phyloP scores from a whole-genome alignment of 2,329 filamentous ascomycete species.

The Pyrenochaeta sp. region DNA sequence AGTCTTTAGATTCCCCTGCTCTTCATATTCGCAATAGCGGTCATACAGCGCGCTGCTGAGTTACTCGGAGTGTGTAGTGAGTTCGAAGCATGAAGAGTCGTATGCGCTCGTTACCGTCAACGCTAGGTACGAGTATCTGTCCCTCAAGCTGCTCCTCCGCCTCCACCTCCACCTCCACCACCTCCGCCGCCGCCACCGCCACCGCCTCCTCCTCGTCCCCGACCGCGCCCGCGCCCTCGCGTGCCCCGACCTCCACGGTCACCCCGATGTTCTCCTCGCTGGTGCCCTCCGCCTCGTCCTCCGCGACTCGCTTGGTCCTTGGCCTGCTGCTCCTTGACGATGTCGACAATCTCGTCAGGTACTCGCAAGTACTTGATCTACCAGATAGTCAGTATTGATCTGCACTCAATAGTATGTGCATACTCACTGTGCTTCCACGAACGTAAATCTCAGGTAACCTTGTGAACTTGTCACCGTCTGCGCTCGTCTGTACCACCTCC shows the following conservation, averaged over 20 bases:
- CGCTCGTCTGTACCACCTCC: conserved; percentile 95
- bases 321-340: conserved; percentile 92
- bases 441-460: conserved; percentile 94
- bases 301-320: conserved; percentile 68
- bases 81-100: too few relatives aligned
- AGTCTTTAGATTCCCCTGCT: too few relatives aligned
- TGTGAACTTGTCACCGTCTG: conserved; percentile 94
- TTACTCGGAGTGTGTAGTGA: too few relatives aligned
- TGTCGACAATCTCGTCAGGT: conserved; percentile 94
- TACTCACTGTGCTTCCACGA: conserved; percentile 91
- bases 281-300: conserved; percentile 70
- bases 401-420: conserved; percentile 37
- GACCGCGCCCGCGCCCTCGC: conserved; percentile 61
- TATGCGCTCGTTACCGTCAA: conserved; percentile 1
- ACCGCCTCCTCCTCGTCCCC: conserved; percentile 64
- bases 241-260: conserved; percentile 61
- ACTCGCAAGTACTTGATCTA: conserved; percentile 99
- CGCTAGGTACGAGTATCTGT: not conserved
- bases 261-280: conserved; percentile 63
- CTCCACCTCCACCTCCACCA: conserved; percentile 34
- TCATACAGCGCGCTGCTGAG: not conserved
- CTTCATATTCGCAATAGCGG: too few relatives aligned
- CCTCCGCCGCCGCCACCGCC: conserved; percentile 43
- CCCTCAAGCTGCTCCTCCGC: conserved; percentile 49
- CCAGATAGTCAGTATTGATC: not conserved